Evolutionary conservation across 768 basidiomycete genomes (phyloP).

Genomic region (Paxillus ammoniavirescens): DNA sequence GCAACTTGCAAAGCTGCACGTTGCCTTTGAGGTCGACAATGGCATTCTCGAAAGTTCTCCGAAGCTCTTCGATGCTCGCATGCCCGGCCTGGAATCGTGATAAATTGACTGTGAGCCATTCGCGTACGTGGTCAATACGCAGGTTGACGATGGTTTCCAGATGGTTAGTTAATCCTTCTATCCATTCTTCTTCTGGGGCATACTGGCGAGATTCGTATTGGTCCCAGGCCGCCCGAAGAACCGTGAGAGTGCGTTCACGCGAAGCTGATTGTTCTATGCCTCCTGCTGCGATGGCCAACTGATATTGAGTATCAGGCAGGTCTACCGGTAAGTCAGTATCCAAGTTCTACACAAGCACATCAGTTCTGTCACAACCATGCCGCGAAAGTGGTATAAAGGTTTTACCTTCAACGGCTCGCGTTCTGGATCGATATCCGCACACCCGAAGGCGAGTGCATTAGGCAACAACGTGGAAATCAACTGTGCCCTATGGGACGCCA

Average conservation of each 20-base stretch:
- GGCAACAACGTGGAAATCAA: conserved; percentile 41
- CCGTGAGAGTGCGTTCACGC: conserved; percentile 13
- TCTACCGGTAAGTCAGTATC: conserved; percentile 47
- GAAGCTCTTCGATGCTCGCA: conserved; percentile 44
- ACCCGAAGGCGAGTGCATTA: conserved; percentile 48
- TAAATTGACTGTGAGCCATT: conserved; percentile 52
- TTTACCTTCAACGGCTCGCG: conserved; percentile 50
- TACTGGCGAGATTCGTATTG: conserved; percentile 18
- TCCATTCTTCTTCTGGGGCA: conserved; percentile 35
- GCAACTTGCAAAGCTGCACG: conserved; percentile 48
- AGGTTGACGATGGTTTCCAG: conserved; percentile 39
- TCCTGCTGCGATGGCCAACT: conserved; percentile 32
- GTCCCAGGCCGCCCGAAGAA: conserved; percentile 19
- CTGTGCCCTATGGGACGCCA: conserved; percentile 48
- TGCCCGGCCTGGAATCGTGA: conserved; percentile 43
- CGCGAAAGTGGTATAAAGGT: neutral
- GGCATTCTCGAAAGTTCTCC: conserved; percentile 40
- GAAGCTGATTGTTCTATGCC: conserved; percentile 12
- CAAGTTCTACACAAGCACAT: conserved; percentile 40
- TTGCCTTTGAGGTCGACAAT: conserved; percentile 45
- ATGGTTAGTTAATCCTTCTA: conserved; percentile 34
- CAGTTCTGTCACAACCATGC: neutral
- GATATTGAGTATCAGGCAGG: conserved; percentile 33
- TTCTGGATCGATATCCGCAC: conserved; percentile 43
- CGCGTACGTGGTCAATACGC: conserved; percentile 46